Conservation (phyloP, 2,329 filamentous ascomycete genomes). For the Neocucurbitaria cava region DNA sequence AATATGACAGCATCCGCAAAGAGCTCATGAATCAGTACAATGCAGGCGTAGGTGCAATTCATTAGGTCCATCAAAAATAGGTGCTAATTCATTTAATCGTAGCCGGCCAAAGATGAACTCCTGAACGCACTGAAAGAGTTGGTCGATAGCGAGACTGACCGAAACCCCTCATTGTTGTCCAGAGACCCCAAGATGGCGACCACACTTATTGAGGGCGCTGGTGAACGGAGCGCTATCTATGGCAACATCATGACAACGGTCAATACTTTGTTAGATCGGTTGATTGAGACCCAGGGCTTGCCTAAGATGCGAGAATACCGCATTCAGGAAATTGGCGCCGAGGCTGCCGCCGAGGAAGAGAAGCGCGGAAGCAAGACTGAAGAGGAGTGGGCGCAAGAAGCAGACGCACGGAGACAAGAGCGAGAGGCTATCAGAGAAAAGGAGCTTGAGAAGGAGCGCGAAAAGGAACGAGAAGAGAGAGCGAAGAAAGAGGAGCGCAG, state of each 20-base stretch:
- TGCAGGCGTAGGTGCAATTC: slow-evolving; percentile 63
- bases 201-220: slow-evolving; percentile 77
- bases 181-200: slow-evolving; percentile 77
- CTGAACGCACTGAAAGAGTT: slow-evolving; percentile 71
- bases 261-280: slow-evolving; percentile 69
- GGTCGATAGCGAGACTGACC: slow-evolving; percentile 76
- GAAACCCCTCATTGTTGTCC: slow-evolving; percentile 74
- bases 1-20: slow-evolving; percentile 80
- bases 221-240: slow-evolving; percentile 79
- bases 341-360: slow-evolving; percentile 71
- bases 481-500: slow-evolving; percentile 65
- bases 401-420: slow-evolving; percentile 64
- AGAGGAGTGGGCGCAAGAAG: slow-evolving; percentile 74
- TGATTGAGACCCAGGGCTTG: slow-evolving; percentile 68
- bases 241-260: slow-evolving; percentile 73
- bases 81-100: neutral
- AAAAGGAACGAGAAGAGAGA: slow-evolving; percentile 58
- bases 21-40: slow-evolving; percentile 78
- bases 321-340: slow-evolving; percentile 71
- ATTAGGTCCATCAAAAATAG: slow-evolving; percentile 32
- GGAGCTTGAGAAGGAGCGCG: slow-evolving; percentile 66
- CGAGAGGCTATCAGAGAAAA: slow-evolving; percentile 69
- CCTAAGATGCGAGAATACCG: slow-evolving; percentile 73
- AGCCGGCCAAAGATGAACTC: slow-evolving; percentile 75
- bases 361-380: slow-evolving; percentile 74